Conservation (phyloP, 768 basidiomycete species). For the Crucibulum laeve region DNA sequence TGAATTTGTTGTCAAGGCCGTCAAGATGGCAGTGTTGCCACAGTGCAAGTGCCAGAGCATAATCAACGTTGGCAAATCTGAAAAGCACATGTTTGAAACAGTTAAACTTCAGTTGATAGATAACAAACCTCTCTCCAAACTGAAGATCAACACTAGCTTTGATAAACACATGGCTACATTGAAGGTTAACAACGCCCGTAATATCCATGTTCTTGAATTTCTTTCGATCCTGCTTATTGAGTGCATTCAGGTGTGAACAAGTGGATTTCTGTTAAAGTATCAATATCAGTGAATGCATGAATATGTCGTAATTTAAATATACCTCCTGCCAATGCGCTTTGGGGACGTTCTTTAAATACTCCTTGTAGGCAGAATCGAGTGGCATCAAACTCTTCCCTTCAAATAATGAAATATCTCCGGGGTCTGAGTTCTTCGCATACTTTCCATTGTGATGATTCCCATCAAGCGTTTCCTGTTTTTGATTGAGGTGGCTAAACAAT, state of each 20-base stretch:
- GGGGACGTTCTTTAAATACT: conserved; percentile 6
- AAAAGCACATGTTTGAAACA: background rate
- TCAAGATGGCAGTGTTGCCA: background rate
- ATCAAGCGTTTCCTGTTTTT: conserved; percentile 15
- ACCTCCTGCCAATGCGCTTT: background rate
- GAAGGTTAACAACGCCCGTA: conserved; percentile 18
- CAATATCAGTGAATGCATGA: background rate
- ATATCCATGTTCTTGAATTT: conserved; percentile 23
- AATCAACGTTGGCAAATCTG: conserved; percentile 18
- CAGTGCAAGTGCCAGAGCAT: conserved; percentile 12
- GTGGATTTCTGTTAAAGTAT: conserved; percentile 13
- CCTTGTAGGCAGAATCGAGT: conserved; percentile 5
- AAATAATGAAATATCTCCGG: conserved; percentile 15
- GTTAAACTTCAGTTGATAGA: background rate
- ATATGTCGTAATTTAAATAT: conserved; percentile 1
- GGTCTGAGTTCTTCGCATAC: conserved; percentile 16
- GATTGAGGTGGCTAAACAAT: conserved; percentile 16
- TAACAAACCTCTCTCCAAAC: conserved; percentile 18
- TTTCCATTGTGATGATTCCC: conserved; percentile 18
- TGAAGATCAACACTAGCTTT: conserved; percentile 12
- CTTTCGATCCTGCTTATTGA: conserved; percentile 18
- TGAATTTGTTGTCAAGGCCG: background rate
- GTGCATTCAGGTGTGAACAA: conserved; percentile 17
- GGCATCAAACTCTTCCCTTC: conserved; percentile 14
- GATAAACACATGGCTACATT: conserved; percentile 13